Conservation (phyloP, 352 stramenopile genomes). For the Pythium insidiosum region DNA sequence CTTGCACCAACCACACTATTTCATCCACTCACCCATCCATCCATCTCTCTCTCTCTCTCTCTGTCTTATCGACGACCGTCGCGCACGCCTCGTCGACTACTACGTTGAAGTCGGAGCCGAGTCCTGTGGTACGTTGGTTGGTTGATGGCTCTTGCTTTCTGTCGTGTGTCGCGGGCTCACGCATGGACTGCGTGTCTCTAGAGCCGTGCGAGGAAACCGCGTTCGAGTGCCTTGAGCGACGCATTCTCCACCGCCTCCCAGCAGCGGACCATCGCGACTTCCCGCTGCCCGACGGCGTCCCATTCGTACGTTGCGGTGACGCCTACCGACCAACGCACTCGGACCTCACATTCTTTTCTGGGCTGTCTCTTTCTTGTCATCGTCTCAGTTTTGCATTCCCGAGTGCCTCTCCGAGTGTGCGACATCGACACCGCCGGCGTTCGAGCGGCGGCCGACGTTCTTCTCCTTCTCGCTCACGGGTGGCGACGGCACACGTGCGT, state of each 20-base stretch:
- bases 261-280: constrained; percentile 47
- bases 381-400: constrained; percentile 76
- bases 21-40: too few species aligned
- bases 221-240: constrained; percentile 31
- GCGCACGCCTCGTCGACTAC: constrained; percentile 57
- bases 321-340: neutral
- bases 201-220: constrained; percentile 10
- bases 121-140: constrained; percentile 14
- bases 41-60: too few species aligned
- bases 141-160: neutral
- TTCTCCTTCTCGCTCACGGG: constrained; percentile 77
- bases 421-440: constrained; percentile 28
- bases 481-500: constrained; percentile 59
- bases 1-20: too few species aligned
- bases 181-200: constrained; percentile 3
- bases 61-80: neutral
- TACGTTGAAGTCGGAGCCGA: constrained; percentile 63
- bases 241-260: constrained; percentile 35
- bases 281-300: constrained; percentile 51
- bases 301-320: constrained; percentile 38
- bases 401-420: constrained; percentile 34
- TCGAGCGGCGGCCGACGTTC: constrained; percentile 59
- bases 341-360: too few species aligned
- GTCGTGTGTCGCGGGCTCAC: too few species aligned
- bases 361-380: too few species aligned